Base-by-base conservation (phyloP, 1,284 basidiomycete species). In the Violaceomyces palustris region DNA sequence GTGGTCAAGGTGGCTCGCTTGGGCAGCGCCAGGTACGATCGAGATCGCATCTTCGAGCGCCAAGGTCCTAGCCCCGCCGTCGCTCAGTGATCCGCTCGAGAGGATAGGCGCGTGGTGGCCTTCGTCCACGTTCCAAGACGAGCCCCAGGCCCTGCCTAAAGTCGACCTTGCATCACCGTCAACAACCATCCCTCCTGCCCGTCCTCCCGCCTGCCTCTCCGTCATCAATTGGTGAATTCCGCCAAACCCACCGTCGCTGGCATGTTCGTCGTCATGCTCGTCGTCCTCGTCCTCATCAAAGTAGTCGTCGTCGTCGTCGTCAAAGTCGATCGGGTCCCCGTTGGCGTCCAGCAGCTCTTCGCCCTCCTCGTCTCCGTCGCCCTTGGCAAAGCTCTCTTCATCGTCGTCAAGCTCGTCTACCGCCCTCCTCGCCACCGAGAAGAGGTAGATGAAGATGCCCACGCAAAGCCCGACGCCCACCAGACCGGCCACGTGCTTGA, bases 381-480 rank as follows among this genome's bases (percentile, higher is more conserved):
- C 42, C 4, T 33, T 39, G n/a, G n/a, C n/a, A n/a, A n/a, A n/a
- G n/a, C n/a, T n/a, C 26, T 45, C 41, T 17, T 24, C 27, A 31
- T 71, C 64, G 35, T 67, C 67, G 29, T 70, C 69, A 71, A 88
- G 83, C 26, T 85, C 83, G 67, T 88, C 83, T 30, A 90, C 85
- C 1, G 87, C 88, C 47, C 80, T 79, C 21, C 86, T 82, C 21
- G 88, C 87, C 42, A 89, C 82, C 68, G 81, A 79, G 38, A 85
- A 82, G 35, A 90, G 78, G 75, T 90, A 90, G 47, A 88, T 58
- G 60, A 89, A 81, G 64, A 90, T 83, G 19, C 79, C 81, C 45
- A 88, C 65, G 69, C 86, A 89, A 1, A 90, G 78, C 22, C 77
- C 72, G 42, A 88, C 79, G 39, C 88, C 88, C 21, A 77, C 76